These are phyloP conservation scores for Carex arenaria DNA, from an alignment of 202 grass and related monocot species.

Conservation along the genomic window DNA sequence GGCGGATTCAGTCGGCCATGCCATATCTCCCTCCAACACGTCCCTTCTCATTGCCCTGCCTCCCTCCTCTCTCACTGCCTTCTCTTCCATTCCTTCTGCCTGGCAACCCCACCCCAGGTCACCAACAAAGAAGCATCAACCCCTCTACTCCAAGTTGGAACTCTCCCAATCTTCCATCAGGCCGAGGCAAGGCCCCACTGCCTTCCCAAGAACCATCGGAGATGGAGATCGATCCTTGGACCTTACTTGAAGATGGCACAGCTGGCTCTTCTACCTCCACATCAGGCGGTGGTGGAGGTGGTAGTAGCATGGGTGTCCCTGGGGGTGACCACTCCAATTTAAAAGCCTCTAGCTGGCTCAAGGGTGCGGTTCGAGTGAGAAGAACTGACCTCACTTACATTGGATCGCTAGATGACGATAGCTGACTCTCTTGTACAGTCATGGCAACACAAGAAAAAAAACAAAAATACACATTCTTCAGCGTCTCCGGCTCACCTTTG, in stretches of 20 bases:
- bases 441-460: neutral
- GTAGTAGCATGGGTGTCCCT: slow-evolving; percentile 33
- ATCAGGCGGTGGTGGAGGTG: slow-evolving; percentile 15
- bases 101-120: slow-evolving; percentile 33
- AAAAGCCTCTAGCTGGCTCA: slow-evolving; percentile 94
- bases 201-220: slow-evolving; percentile 47
- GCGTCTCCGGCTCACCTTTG: neutral
- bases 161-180: slow-evolving; percentile 38
- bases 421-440: slow-evolving; percentile 41
- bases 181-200: slow-evolving; percentile 46
- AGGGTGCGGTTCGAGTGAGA: slow-evolving; percentile 83
- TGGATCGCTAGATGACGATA: slow-evolving; percentile 92
- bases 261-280: slow-evolving; percentile 44
- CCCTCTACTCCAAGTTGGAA: slow-evolving; percentile 32
- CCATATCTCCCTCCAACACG: slow-evolving; percentile 56
- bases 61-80: slow-evolving; percentile 57
- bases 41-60: slow-evolving; percentile 45
- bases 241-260: slow-evolving; percentile 86
- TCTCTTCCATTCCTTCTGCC: slow-evolving; percentile 51
- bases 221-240: slow-evolving; percentile 92
- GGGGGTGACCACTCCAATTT: slow-evolving; percentile 64
- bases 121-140: slow-evolving; percentile 43
- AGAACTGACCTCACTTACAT: slow-evolving; percentile 90
- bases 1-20: slow-evolving; percentile 83
- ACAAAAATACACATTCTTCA: neutral